Percentiles rank a stretch among this genome's conserved stretches.
phyloP scores from a whole-genome alignment of 2,329 filamentous ascomycete genomes.

The Lasiodiplodia sp. region DNA sequence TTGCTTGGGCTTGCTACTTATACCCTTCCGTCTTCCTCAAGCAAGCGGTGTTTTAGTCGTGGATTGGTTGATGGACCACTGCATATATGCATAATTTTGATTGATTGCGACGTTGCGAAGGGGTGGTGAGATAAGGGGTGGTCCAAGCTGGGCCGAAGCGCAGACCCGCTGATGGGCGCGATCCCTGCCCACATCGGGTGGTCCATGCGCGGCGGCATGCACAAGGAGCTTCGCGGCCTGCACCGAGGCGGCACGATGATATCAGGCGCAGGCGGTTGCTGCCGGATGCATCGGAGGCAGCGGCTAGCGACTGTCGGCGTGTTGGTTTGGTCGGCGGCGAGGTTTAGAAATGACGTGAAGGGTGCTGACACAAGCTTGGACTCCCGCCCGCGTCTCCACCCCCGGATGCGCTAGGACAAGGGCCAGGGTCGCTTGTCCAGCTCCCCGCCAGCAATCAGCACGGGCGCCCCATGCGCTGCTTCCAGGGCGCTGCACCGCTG shows the following conservation, averaged over 20 bases:
- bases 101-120: neutral
- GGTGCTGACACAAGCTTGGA: conserved; percentile 11
- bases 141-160: neutral
- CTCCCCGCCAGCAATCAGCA: neutral
- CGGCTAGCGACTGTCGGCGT: neutral
- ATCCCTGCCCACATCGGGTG: neutral
- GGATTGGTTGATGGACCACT: neutral
- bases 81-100: conserved; percentile 20
- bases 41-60: conserved; percentile 19
- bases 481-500: no score
- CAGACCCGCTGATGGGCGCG: conserved; percentile 5
- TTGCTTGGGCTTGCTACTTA: conserved; percentile 26
- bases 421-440: neutral
- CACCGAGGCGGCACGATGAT: neutral
- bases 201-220: conserved; percentile 7
- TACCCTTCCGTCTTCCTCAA: conserved; percentile 27
- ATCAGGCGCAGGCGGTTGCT: neutral
- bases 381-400: conserved; percentile 24
- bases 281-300: neutral
- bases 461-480: no score
- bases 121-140: neutral
- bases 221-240: no score
- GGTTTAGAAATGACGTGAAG: conserved; percentile 7
- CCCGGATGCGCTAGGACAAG: conserved; percentile 16
- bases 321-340: no score